phyloP scores from a whole-genome alignment of 169 alveolate genomes.

The Plasmodium blacklocki region DNA sequence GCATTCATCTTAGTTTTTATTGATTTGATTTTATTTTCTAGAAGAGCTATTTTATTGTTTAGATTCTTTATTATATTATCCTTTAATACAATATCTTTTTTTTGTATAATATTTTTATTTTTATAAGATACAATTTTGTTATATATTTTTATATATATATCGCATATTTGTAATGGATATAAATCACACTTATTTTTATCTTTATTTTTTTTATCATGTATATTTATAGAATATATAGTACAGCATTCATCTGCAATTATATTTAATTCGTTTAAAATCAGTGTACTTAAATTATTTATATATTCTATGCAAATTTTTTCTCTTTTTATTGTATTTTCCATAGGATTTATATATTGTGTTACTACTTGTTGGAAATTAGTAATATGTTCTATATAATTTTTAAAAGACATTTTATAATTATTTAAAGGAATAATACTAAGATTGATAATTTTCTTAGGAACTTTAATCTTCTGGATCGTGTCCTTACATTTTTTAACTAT shows the following conservation, averaged over 20 bases:
- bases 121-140: slow-evolving; percentile 2
- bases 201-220: neutral
- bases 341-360: neutral
- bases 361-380: slow-evolving; percentile 14
- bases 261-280: slow-evolving; percentile 20
- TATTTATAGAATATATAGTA: neutral
- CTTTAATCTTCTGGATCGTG: slow-evolving; percentile 14
- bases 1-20: slow-evolving; percentile 23
- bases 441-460: slow-evolving; percentile 23
- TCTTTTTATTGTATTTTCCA: neutral
- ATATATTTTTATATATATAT: slow-evolving; percentile 20
- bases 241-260: too few species aligned
- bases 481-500: slow-evolving; percentile 41
- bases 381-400: slow-evolving; percentile 5
- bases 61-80: slow-evolving; percentile 28
- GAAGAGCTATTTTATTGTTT: neutral
- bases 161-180: slow-evolving; percentile 22
- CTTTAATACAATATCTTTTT: slow-evolving; percentile 2
- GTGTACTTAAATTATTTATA: slow-evolving; percentile 8
- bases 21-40: neutral
- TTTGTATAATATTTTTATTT: neutral
- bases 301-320: neutral
- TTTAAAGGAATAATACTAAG: neutral
- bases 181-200: slow-evolving; percentile 9
- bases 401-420: slow-evolving; percentile 25